Evolutionary conservation across 257 asterid genomes (phyloP).

Genomic region (Solanum peruvianum): DNA sequence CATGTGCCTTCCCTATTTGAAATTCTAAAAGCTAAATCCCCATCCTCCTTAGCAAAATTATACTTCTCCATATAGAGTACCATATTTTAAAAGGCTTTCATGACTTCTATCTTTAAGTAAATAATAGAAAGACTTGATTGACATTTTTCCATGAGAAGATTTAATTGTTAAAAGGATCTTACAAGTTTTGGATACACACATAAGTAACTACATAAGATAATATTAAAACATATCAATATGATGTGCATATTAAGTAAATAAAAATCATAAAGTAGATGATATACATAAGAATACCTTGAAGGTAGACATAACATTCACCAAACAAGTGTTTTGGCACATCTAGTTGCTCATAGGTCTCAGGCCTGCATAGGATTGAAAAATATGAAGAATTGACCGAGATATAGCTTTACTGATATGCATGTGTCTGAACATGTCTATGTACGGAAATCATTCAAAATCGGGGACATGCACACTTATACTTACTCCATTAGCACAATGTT

Average conservation of each 20-base stretch:
- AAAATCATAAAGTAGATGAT: neutral
- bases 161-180: neutral
- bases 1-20: neutral
- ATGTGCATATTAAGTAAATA: neutral
- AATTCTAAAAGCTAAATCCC: neutral
- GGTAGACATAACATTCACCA: constrained; percentile 77
- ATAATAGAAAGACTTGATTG: neutral
- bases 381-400: neutral
- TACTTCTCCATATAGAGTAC: neutral
- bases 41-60: neutral
- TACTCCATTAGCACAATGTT: constrained; percentile 82
- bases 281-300: constrained; percentile 53
- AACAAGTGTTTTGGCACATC: constrained; percentile 80
- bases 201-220: neutral
- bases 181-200: neutral
- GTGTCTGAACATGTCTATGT: neutral
- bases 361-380: constrained; percentile 32
- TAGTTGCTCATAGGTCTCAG: constrained; percentile 58
- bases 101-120: neutral
- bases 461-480: constrained; percentile 22
- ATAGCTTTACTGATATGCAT: neutral
- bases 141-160: neutral
- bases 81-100: neutral
- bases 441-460: neutral
- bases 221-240: neutral